Conservation (phyloP, 257 asterid genomes). For the Paraleonurus japonicus region DNA sequence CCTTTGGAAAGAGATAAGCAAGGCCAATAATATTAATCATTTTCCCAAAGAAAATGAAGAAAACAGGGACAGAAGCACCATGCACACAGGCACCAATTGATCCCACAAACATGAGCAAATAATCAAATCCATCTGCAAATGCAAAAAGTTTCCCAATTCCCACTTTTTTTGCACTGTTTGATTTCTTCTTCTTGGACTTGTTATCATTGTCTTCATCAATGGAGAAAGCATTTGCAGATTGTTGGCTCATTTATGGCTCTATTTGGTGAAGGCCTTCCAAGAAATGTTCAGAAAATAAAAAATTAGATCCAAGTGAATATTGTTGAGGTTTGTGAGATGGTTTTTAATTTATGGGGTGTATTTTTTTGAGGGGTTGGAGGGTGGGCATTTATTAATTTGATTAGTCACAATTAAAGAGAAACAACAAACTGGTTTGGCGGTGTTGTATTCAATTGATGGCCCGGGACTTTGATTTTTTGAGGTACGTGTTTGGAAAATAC, state of each 20-base stretch:
- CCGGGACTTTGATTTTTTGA: background rate
- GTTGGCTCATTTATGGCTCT: background rate
- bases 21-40: constrained; percentile 78
- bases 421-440: constrained; percentile 31
- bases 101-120: constrained; percentile 68
- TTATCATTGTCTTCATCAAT: constrained; percentile 4
- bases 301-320: too few species aligned
- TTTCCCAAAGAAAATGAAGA: constrained; percentile 92
- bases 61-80: constrained; percentile 95
- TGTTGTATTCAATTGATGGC: constrained; percentile 7
- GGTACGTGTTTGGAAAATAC: too few species aligned
- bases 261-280: too few species aligned
- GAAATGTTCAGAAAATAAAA: too few species aligned
- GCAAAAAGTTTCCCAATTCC: constrained; percentile 56
- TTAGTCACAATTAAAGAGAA: background rate
- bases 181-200: constrained; percentile 13
- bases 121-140: constrained; percentile 77
- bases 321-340: background rate
- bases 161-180: constrained; percentile 27
- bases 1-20: constrained; percentile 79
- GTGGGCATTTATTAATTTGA: constrained; percentile 11
- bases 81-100: constrained; percentile 84
- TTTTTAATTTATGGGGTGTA: background rate
- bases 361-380: background rate
- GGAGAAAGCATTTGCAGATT: background rate